phyloP scores from a whole-genome alignment of 2,329 filamentous ascomycete genomes.

The Plectosphaerella cucumerina region DNA sequence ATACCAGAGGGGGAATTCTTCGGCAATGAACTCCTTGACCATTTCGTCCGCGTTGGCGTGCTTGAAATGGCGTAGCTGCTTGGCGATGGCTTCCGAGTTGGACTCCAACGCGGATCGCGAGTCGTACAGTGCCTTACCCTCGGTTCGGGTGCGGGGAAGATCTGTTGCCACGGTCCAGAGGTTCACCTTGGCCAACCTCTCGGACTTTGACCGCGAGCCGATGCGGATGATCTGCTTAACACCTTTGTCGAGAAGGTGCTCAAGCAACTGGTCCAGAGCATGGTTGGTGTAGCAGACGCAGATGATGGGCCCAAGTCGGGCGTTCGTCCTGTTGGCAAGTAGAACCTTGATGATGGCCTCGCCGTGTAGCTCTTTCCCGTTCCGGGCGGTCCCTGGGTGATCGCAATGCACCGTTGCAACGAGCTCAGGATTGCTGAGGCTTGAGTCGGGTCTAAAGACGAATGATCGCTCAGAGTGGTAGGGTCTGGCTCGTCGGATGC shows the following conservation, averaged over 20 bases:
- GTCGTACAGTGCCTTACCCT: conserved; percentile 27
- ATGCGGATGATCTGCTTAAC: conserved; percentile 55
- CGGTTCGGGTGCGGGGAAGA: conserved; percentile 30
- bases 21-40: neutral
- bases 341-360: conserved; percentile 54
- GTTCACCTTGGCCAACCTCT: conserved; percentile 44
- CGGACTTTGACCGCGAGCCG: conserved; percentile 55
- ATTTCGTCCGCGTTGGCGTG: neutral
- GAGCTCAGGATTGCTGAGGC: conserved; percentile 47
- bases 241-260: conserved; percentile 49
- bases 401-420: conserved; percentile 46
- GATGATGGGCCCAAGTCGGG: conserved; percentile 43
- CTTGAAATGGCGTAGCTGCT: neutral
- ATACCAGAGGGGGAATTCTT: conserved; percentile 11
- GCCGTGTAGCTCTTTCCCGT: conserved; percentile 63
- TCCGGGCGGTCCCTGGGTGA: conserved; percentile 68
- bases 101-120: conserved; percentile 11
- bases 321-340: conserved; percentile 33
- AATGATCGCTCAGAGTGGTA: conserved; percentile 22
- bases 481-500: conserved; percentile 12
- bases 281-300: conserved; percentile 49
- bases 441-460: conserved; percentile 49
- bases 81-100: neutral
- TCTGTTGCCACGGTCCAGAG: conserved; percentile 33
- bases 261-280: conserved; percentile 52